phyloP scores from a whole-genome alignment of 345 rosid species.

The Euphorbia lathyris region DNA sequence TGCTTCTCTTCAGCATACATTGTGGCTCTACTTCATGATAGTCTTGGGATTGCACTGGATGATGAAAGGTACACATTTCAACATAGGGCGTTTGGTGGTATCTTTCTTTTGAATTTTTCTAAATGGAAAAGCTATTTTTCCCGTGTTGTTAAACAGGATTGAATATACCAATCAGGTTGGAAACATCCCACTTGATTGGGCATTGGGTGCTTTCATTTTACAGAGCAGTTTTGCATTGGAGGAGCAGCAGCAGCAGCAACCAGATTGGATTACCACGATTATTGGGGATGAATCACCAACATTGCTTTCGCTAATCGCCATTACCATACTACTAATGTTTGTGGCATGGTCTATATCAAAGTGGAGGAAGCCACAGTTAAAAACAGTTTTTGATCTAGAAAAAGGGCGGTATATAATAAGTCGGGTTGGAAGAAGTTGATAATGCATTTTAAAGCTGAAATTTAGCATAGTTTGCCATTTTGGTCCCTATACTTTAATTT shows the following conservation, averaged over 20 bases:
- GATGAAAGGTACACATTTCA: conserved; percentile 46
- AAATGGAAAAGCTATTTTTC: background rate
- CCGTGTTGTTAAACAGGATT: conserved; percentile 42
- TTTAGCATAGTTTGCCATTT: no score
- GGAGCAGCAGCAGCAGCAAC: conserved; percentile 24
- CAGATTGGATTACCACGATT: conserved; percentile 44
- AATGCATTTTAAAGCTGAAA: background rate
- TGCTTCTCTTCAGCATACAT: conserved; percentile 95
- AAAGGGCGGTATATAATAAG: conserved; percentile 84
- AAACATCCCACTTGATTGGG: conserved; percentile 85
- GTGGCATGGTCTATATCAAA: conserved; percentile 57
- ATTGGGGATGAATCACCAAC: conserved; percentile 48
- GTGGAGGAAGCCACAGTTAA: conserved; percentile 79
- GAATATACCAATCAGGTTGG: conserved; percentile 62
- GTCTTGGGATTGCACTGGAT: conserved; percentile 64
- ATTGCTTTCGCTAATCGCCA: conserved; percentile 39
- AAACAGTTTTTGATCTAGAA: conserved; percentile 82
- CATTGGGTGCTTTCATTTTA: conserved; percentile 86
- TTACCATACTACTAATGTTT: conserved; percentile 43
- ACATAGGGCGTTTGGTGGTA: background rate
- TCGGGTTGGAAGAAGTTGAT: conserved; percentile 50
- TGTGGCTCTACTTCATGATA: conserved; percentile 83
- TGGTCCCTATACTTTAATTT: no score
- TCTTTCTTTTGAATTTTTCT: background rate
- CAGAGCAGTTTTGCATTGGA: conserved; percentile 38